Conservation (phyloP, 805 yeast species). For the Myxozyma monticola region DNA sequence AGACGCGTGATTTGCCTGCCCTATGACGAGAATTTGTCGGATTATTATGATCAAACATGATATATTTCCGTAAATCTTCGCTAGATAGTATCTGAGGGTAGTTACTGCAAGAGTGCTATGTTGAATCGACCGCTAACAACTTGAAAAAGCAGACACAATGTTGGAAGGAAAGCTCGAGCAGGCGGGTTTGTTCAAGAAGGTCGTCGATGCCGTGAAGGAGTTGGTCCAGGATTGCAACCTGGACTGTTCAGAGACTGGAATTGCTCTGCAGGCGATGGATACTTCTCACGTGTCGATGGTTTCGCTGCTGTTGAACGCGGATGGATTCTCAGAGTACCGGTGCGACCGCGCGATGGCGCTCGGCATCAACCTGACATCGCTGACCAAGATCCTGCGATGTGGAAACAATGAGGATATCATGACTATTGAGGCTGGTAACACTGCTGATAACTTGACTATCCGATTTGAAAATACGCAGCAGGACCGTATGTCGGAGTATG, state of each 20-base stretch:
- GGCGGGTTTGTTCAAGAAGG: conserved; percentile 85
- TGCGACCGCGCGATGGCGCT: conserved; percentile 91
- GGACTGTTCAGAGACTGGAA: conserved; percentile 93
- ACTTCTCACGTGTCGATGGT: conserved; percentile 94
- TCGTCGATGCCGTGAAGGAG: conserved; percentile 89
- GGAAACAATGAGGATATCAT: conserved; percentile 88
- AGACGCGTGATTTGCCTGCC: too few species aligned
- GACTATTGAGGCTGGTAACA: conserved; percentile 85
- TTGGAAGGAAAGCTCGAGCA: conserved; percentile 96
- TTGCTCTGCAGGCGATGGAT: conserved; percentile 96
- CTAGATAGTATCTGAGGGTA: conserved; percentile 29
- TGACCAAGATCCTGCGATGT: conserved; percentile 83
- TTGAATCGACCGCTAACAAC: not conserved
- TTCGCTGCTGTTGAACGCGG: conserved; percentile 80
- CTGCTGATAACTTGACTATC: conserved; percentile 74
- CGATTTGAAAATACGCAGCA: conserved; percentile 88
- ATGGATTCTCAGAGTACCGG: conserved; percentile 87
- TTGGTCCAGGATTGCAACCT: conserved; percentile 94
- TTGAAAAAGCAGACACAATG: conserved; percentile 50
- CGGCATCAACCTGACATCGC: conserved; percentile 86
- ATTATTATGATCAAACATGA: conserved; percentile 3
- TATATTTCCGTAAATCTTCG: conserved; percentile 14
- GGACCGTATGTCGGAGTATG: conserved; percentile 90
- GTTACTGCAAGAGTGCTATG: not conserved
- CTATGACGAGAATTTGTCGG: conserved; percentile 18